These are phyloP conservation scores for Kwoniella mangroviensis DNA, from an alignment of 768 basidiomycete species.

Conservation along the genomic window DNA sequence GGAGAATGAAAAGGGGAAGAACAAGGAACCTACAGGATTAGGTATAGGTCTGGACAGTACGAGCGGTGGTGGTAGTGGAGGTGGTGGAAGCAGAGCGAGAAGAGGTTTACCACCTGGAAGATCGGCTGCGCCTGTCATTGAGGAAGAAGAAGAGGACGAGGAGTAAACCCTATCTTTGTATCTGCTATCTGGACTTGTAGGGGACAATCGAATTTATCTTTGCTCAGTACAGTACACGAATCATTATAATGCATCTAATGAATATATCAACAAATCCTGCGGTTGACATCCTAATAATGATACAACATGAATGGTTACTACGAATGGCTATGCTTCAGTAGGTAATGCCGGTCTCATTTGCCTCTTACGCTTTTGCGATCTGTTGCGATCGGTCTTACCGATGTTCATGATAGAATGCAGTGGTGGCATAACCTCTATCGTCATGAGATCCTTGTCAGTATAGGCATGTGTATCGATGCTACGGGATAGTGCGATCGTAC, in stretches of 20 bases:
- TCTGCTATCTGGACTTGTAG: neutral
- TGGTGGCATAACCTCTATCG: conserved; percentile 41
- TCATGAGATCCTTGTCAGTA: neutral
- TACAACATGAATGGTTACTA: conserved; percentile 3
- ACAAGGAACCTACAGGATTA: conserved; percentile 12
- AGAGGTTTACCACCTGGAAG: conserved; percentile 22
- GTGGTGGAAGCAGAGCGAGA: conserved; percentile 9
- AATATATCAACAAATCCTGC: neutral
- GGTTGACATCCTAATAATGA: neutral
- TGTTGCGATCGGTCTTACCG: conserved; percentile 21
- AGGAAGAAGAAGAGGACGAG: conserved; percentile 43
- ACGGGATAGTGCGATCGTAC: conserved; percentile 8
- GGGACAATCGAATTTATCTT: neutral
- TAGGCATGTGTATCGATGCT: neutral
- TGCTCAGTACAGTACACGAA: conserved; percentile 7
- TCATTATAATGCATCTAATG: conserved; percentile 12
- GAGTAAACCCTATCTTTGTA: conserved; percentile 12
- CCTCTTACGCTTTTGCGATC: conserved; percentile 8
- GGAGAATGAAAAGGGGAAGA: conserved; percentile 2
- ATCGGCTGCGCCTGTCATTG: conserved; percentile 26
- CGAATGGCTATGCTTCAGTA: neutral
- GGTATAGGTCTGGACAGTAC: conserved; percentile 4
- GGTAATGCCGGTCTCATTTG: neutral
- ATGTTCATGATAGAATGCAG: conserved; percentile 45
- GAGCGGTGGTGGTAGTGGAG: conserved; percentile 4